phyloP scores from a whole-genome alignment of 2,329 filamentous ascomycete species.

The Colletotrichum shisoi region DNA sequence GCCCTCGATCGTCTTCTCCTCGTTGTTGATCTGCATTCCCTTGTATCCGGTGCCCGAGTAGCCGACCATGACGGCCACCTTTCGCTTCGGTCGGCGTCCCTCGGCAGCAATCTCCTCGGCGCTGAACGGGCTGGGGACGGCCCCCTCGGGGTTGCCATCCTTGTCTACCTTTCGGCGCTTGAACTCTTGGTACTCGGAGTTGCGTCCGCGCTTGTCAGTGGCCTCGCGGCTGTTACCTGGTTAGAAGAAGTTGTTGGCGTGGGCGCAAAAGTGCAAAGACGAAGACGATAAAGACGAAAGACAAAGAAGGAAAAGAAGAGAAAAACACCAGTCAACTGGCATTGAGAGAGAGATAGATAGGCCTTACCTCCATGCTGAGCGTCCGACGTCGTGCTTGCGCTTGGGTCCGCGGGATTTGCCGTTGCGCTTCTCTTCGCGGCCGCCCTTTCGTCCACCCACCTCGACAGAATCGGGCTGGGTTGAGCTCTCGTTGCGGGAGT shows the following conservation, averaged over 20 bases:
- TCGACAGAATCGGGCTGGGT: slow-evolving; percentile 12
- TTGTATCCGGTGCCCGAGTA: slow-evolving; percentile 97
- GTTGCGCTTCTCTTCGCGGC: slow-evolving; percentile 25
- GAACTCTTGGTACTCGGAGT: slow-evolving; percentile 52
- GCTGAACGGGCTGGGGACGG: slow-evolving; percentile 58
- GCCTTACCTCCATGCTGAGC: slow-evolving; percentile 35
- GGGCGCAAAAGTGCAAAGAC: not conserved
- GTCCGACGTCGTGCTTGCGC: slow-evolving; percentile 34
- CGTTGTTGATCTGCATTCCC: slow-evolving; percentile 88
- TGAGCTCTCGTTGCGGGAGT: slow-evolving; percentile 17
- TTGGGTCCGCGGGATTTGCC: slow-evolving; percentile 27
- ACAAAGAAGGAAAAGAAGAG: too few relatives aligned
- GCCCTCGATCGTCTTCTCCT: slow-evolving; percentile 93
- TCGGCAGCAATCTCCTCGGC: slow-evolving; percentile 89
- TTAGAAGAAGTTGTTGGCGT: slow-evolving; percentile 46
- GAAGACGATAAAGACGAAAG: too few relatives aligned
- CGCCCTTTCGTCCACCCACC: slow-evolving; percentile 9
- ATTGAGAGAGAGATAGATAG: too few relatives aligned
- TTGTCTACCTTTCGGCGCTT: slow-evolving; percentile 54
- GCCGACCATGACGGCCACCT: slow-evolving; percentile 93
- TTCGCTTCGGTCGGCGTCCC: slow-evolving; percentile 88
- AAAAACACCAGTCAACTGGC: not conserved
- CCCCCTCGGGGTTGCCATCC: slow-evolving; percentile 46
- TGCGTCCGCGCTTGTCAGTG: slow-evolving; percentile 52
- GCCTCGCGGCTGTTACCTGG: slow-evolving; percentile 49